Conservation (phyloP, 2,329 filamentous ascomycete species). For the Diaporthe citriasiana region DNA sequence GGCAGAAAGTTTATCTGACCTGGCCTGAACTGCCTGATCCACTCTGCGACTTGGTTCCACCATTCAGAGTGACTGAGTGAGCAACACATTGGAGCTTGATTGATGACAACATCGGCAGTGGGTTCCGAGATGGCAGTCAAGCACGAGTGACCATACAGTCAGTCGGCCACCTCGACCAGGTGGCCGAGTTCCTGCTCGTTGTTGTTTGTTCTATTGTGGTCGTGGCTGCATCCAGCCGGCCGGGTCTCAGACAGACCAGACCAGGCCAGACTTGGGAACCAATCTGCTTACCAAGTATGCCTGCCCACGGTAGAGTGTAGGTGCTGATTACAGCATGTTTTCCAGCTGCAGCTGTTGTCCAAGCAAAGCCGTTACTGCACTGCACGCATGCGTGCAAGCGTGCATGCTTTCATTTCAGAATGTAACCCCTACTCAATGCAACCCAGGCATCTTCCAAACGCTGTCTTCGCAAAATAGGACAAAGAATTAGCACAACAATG, state of each 20-base stretch:
- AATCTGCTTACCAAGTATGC: neutral
- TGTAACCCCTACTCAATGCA: conserved; percentile 10
- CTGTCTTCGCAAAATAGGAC: neutral
- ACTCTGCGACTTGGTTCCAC: conserved; percentile 1
- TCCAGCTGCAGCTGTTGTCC: neutral
- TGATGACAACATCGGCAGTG: neutral
- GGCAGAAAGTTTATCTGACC: conserved; percentile 18
- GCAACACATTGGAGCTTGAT: neutral
- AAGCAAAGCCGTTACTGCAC: neutral
- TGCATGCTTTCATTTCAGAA: neutral
- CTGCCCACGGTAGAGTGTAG: neutral
- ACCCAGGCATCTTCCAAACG: neutral
- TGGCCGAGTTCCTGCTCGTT: neutral
- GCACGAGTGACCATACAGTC: neutral
- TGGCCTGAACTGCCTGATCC: neutral
- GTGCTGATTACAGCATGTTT: neutral
- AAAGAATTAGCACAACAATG: neutral
- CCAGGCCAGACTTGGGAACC: neutral
- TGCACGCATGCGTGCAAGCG: neutral
- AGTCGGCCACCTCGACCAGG: neutral
- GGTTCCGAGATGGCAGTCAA: neutral
- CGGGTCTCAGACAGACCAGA: conserved; percentile 23
- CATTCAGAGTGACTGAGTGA: neutral
- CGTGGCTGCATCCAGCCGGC: conserved; percentile 27
- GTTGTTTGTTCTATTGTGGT: conserved; percentile 9